These are phyloP conservation scores for Sophora flavescens DNA, from an alignment of 306 rosid genomes.

Conservation along the genomic window DNA sequence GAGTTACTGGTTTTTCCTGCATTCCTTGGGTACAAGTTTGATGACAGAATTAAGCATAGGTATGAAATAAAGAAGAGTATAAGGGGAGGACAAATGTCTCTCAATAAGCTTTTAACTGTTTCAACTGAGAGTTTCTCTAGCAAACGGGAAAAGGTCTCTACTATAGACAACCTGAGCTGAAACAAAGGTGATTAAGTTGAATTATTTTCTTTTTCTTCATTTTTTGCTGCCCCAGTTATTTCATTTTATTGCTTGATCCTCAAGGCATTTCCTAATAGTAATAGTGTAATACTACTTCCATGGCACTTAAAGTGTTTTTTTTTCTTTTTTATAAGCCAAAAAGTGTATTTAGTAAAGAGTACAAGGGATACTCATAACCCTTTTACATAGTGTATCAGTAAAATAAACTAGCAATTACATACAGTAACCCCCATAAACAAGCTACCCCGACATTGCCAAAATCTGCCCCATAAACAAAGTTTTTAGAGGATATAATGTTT, in stretches of 20 bases:
- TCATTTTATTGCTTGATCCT: slow-evolving; percentile 14
- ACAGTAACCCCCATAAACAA: no score
- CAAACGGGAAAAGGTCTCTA: slow-evolving; percentile 42
- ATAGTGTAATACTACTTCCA: neutral
- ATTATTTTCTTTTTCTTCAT: slow-evolving; percentile 26
- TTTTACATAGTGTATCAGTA: no score
- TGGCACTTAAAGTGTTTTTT: neutral
- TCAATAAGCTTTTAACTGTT: slow-evolving; percentile 72
- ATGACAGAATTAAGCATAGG: slow-evolving; percentile 80
- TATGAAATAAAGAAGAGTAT: slow-evolving; percentile 62
- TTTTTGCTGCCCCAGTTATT: slow-evolving; percentile 34
- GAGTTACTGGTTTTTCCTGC: slow-evolving; percentile 82
- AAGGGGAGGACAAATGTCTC: slow-evolving; percentile 63
- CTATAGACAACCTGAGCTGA: slow-evolving; percentile 40
- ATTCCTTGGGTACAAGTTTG: slow-evolving; percentile 78
- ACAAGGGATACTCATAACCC: no score
- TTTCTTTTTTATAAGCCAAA: no score
- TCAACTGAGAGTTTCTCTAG: slow-evolving; percentile 59
- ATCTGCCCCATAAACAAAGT: no score
- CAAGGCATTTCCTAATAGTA: slow-evolving; percentile 1
- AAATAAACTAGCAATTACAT: no score
- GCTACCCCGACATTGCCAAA: no score
- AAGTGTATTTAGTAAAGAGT: no score
- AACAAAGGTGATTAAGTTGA: slow-evolving; percentile 36
- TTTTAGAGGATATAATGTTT: no score